Percentiles rank a stretch among this genome's conserved stretches.
Evolutionary conservation across 73 alveolate genomes (phyloP).

Genomic region (Vitrella brassicaformis): DNA sequence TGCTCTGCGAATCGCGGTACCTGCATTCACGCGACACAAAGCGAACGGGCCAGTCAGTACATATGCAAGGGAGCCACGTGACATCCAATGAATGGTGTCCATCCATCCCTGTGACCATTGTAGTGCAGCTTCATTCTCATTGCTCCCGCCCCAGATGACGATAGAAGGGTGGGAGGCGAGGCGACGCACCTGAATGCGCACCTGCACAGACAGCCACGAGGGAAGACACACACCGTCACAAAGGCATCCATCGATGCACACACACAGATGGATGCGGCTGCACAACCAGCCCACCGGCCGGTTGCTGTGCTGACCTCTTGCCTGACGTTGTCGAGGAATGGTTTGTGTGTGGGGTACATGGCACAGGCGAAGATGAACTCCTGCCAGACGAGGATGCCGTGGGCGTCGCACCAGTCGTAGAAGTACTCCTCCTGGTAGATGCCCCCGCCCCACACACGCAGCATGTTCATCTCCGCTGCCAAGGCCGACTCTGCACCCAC

Average conservation of each 20-base stretch:
- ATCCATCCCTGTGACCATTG: no score
- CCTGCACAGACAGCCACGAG: conserved; percentile 10
- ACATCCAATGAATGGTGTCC: no score
- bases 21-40: background rate
- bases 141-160: conserved; percentile 44
- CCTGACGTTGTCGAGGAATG: conserved; percentile 45
- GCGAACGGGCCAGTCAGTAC: no score
- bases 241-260: no score
- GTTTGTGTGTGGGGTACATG: conserved; percentile 49
- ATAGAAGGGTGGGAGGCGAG: conserved; percentile 68
- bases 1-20: background rate
- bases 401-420: conserved; percentile 69
- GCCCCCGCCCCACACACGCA: conserved; percentile 84
- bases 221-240: background rate
- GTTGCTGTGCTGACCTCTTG: conserved; percentile 41
- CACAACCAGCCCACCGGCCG: no score
- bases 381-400: conserved; percentile 58
- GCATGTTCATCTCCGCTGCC: conserved; percentile 52
- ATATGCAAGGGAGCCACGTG: no score
- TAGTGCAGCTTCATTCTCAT: background rate
- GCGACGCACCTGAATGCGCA: conserved; percentile 46
- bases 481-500: conserved; percentile 22
- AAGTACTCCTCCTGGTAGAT: conserved; percentile 64
- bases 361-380: conserved; percentile 70
- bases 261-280: no score